Evolutionary conservation across 106 monocot species (phyloP).

Genomic region (Iris macrosiphon): DNA sequence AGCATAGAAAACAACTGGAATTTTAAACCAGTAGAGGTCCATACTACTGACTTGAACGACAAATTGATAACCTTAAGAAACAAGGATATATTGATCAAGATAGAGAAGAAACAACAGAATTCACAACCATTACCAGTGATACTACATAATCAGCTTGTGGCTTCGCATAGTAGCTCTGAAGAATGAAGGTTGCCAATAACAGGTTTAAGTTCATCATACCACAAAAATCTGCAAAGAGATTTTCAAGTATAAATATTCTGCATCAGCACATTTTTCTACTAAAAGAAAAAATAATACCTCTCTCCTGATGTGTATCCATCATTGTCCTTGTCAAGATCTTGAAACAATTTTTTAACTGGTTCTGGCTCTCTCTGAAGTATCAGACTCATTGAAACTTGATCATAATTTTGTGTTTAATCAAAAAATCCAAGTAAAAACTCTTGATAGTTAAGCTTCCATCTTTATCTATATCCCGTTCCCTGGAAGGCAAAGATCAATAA

Average conservation of each 20-base stretch:
- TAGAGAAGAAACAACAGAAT: background rate
- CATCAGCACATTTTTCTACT: background rate
- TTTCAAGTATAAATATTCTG: slow-evolving; percentile 4
- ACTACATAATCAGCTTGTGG: slow-evolving; percentile 78
- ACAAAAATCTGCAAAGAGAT: slow-evolving; percentile 50
- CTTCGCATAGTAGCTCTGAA: slow-evolving; percentile 79
- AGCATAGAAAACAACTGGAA: no score
- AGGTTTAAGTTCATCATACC: slow-evolving; percentile 63
- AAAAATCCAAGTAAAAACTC: slow-evolving; percentile 77
- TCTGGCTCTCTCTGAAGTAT: slow-evolving; percentile 32
- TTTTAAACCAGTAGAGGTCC: no score
- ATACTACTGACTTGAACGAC: no score
- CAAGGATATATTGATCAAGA: no score
- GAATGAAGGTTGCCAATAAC: slow-evolving; percentile 71
- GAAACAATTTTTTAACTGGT: slow-evolving; percentile 56
- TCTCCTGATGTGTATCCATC: slow-evolving; percentile 43
- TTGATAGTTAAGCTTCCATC: slow-evolving; percentile 83
- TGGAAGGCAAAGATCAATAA: slow-evolving; percentile 13
- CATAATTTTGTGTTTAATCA: slow-evolving; percentile 67
- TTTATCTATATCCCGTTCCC: slow-evolving; percentile 77
- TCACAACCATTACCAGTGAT: slow-evolving; percentile 45
- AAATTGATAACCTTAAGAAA: no score
- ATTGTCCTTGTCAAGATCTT: slow-evolving; percentile 64
- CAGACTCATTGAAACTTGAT: slow-evolving; percentile 35
- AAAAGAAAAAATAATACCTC: slow-evolving; percentile 3